Evolutionary conservation across 371 early-diverging fungal species (phyloP).

Genomic region (Saksenaea vasiformis): DNA sequence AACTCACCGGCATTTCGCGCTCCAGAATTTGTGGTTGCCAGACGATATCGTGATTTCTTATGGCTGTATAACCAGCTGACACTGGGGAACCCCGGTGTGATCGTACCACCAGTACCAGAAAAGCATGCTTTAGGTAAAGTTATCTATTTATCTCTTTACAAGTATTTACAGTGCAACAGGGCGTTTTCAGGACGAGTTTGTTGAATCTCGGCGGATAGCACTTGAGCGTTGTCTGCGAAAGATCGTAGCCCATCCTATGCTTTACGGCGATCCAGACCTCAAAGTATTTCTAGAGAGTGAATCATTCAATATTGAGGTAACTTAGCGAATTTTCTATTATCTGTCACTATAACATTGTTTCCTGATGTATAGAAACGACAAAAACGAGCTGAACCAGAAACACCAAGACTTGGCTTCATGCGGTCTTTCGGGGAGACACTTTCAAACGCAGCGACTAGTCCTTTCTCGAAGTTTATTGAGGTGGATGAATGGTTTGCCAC

Average conservation of each 20-base stretch:
- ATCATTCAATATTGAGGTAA: conserved; percentile 73
- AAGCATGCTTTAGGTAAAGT: conserved; percentile 81
- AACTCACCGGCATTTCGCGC: conserved; percentile 75
- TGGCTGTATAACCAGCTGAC: conserved; percentile 91
- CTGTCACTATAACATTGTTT: neutral
- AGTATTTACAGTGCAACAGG: conserved; percentile 41
- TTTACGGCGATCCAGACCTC: conserved; percentile 84
- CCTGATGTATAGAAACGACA: conserved; percentile 35
- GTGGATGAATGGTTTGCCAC: conserved; percentile 76
- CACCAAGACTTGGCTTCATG: conserved; percentile 40
- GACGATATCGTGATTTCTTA: conserved; percentile 92
- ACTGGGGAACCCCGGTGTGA: conserved; percentile 81
- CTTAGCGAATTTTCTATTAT: neutral
- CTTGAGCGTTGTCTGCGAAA: conserved; percentile 84
- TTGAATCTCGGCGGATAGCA: conserved; percentile 83
- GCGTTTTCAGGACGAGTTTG: conserved; percentile 95
- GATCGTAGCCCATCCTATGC: conserved; percentile 81
- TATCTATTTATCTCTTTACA: neutral
- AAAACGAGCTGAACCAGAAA: conserved; percentile 50
- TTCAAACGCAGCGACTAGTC: conserved; percentile 45
- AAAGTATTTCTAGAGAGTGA: conserved; percentile 89
- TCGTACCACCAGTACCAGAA: conserved; percentile 93
- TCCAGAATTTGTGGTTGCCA: conserved; percentile 76
- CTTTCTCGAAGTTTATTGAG: conserved; percentile 49
- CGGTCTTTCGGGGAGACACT: conserved; percentile 52